phyloP scores from a whole-genome alignment of 75 land plant species.

The Sequoiadendron giganteum region DNA sequence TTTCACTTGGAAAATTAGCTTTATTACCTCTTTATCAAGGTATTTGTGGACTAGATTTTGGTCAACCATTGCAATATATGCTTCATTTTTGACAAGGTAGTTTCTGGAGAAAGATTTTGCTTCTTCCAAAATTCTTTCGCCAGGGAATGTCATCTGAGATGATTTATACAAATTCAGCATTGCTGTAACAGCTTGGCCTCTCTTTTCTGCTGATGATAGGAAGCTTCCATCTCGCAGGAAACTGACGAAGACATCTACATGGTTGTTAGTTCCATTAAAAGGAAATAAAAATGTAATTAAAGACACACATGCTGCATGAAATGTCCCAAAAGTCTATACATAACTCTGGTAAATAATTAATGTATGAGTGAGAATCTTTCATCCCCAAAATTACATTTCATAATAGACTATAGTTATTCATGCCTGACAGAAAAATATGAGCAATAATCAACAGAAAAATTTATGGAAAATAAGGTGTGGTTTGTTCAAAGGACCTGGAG shows the following conservation, averaged over 20 bases:
- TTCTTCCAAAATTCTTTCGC: slow-evolving; percentile 43
- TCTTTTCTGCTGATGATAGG: slow-evolving; percentile 10
- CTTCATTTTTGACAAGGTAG: slow-evolving; percentile 30
- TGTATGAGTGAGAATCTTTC: background rate
- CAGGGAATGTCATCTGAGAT: slow-evolving; percentile 45
- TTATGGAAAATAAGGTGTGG: background rate
- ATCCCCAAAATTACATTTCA: background rate
- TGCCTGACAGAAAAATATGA: background rate
- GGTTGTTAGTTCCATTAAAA: background rate
- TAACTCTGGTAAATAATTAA: background rate
- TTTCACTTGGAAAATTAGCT: slow-evolving; percentile 10
- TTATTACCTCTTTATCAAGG: slow-evolving; percentile 13
- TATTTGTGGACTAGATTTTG: slow-evolving; percentile 15
- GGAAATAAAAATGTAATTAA: background rate
- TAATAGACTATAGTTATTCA: background rate
- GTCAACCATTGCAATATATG: slow-evolving; percentile 4
- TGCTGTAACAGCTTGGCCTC: slow-evolving; percentile 19
- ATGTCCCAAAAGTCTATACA: background rate
- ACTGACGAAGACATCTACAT: slow-evolving; percentile 14
- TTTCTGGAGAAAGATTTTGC: slow-evolving; percentile 31
- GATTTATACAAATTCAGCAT: slow-evolving; percentile 47
- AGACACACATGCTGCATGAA: background rate
- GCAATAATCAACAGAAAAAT: background rate
- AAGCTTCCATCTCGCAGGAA: background rate
- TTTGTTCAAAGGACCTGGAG: background rate